Conservation (phyloP, 805 yeast species). For the Candida dajiaensis region DNA sequence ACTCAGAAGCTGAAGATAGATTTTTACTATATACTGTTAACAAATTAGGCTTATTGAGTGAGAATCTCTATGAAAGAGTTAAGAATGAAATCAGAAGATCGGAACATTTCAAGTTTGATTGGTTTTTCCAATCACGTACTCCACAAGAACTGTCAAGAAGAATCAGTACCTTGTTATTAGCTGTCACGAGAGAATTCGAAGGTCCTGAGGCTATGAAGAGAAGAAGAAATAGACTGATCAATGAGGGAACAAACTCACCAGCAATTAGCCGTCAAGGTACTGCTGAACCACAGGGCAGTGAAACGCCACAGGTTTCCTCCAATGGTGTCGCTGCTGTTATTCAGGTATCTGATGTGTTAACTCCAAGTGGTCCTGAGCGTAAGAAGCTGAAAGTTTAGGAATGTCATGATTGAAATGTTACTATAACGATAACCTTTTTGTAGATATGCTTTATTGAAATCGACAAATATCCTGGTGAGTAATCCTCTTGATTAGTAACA, state of each 20-base stretch:
- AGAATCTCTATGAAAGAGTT: slow-evolving; percentile 54
- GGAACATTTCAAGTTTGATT: slow-evolving; percentile 62
- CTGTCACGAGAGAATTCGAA: slow-evolving; percentile 65
- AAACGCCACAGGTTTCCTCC: neutral
- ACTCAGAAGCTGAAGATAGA: slow-evolving; percentile 65
- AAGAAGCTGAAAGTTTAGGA: slow-evolving; percentile 11
- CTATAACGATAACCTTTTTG: neutral
- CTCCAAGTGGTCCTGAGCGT: slow-evolving; percentile 3
- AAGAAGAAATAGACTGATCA: slow-evolving; percentile 26
- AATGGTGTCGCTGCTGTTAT: neutral
- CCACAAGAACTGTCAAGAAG: slow-evolving; percentile 69
- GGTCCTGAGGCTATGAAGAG: slow-evolving; percentile 52
- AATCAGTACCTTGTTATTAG: slow-evolving; percentile 57
- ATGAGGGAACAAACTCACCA: slow-evolving; percentile 12
- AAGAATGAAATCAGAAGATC: slow-evolving; percentile 57
- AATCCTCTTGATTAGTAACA: too few species aligned
- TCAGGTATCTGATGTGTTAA: neutral
- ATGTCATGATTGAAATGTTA: neutral
- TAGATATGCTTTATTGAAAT: too few species aligned
- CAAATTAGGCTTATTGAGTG: slow-evolving; percentile 58
- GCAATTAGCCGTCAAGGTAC: slow-evolving; percentile 28
- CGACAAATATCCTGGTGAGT: too few species aligned
- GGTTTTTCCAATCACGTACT: slow-evolving; percentile 67
- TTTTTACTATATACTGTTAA: slow-evolving; percentile 55
- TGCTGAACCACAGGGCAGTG: slow-evolving; percentile 17